These are phyloP conservation scores for Talaromyces sp. DNA, from an alignment of 2,329 filamentous ascomycete species.

Conservation along the genomic window DNA sequence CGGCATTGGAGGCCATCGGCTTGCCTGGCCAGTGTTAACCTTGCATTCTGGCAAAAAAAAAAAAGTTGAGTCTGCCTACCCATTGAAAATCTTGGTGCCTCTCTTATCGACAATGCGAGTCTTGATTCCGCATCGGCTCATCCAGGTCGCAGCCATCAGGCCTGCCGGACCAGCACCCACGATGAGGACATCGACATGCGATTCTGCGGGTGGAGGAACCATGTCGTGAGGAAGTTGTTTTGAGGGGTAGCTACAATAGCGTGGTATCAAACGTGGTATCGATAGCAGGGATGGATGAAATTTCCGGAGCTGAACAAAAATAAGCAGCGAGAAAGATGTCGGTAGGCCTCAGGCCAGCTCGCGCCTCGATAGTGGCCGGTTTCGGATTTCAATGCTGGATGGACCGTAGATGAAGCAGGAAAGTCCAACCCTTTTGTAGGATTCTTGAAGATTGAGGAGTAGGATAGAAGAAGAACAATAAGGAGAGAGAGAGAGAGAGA, in stretches of 20 bases:
- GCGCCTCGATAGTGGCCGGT: too few relatives aligned
- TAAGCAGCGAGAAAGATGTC: too few relatives aligned
- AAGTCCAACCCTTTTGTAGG: too few relatives aligned
- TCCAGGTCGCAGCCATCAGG: conserved; percentile 47
- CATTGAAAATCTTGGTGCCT: conserved; percentile 26
- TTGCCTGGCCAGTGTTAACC: conserved; percentile 23
- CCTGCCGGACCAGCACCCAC: conserved; percentile 49
- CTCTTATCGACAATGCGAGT: conserved; percentile 46
- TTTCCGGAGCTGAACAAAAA: too few relatives aligned
- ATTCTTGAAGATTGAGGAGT: too few relatives aligned
- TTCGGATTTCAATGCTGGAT: too few relatives aligned
- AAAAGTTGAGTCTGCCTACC: conserved; percentile 15
- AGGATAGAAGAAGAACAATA: too few relatives aligned
- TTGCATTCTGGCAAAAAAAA: neutral
- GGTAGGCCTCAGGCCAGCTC: too few relatives aligned
- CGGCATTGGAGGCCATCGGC: conserved; percentile 51
- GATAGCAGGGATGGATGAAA: neutral
- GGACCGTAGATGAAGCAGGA: too few relatives aligned
- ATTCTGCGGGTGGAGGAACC: neutral
- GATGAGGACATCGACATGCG: conserved; percentile 40
- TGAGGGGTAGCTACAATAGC: neutral
- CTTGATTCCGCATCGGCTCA: conserved; percentile 45
- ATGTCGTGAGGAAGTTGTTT: neutral
- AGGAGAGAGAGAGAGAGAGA: too few relatives aligned
- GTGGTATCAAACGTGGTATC: neutral